Evolutionary conservation across 2,329 filamentous ascomycete species (phyloP).

Genomic region (Corinectria fuckeliana): DNA sequence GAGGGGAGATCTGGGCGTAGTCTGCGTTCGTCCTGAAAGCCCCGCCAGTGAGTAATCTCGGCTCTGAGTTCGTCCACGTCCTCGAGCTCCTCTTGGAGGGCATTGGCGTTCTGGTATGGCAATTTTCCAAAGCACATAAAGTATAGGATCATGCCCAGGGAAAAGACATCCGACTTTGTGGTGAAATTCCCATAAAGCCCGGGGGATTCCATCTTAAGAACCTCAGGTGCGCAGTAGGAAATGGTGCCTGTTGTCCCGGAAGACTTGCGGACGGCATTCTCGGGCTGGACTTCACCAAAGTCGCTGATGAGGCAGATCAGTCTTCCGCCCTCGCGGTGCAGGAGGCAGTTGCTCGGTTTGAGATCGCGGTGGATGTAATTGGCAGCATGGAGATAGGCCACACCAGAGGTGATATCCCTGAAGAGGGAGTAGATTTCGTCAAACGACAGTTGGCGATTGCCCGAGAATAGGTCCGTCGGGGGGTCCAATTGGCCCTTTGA

Average conservation of each 20-base stretch:
- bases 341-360: conserved; percentile 93
- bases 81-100: conserved; percentile 88
- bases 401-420: conserved; percentile 89
- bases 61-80: conserved; percentile 83
- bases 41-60: conserved; percentile 87
- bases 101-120: conserved; percentile 84
- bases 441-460: conserved; percentile 63
- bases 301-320: conserved; percentile 90
- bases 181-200: conserved; percentile 92
- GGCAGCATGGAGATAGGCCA: conserved; percentile 87
- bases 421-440: conserved; percentile 98
- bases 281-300: conserved; percentile 93
- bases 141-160: conserved; percentile 96
- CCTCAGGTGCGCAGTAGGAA: conserved; percentile 96
- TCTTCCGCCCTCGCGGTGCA: conserved; percentile 77
- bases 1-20: conserved; percentile 83
- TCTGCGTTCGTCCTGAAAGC: conserved; percentile 79
- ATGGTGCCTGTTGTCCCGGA: conserved; percentile 96
- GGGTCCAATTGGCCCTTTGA: conserved; percentile 79
- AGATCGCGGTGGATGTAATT: conserved; percentile 96
- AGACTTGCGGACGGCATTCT: conserved; percentile 81
- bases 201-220: conserved; percentile 71
- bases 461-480: conserved; percentile 54
- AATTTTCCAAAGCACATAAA: conserved; percentile 95
- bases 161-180: conserved; percentile 98